Percentiles rank a stretch among this genome's conserved stretches.
These are phyloP conservation scores for Venturiaceae sp. DNA, from an alignment of 2,329 filamentous ascomycete genomes.

Conservation along the genomic window DNA sequence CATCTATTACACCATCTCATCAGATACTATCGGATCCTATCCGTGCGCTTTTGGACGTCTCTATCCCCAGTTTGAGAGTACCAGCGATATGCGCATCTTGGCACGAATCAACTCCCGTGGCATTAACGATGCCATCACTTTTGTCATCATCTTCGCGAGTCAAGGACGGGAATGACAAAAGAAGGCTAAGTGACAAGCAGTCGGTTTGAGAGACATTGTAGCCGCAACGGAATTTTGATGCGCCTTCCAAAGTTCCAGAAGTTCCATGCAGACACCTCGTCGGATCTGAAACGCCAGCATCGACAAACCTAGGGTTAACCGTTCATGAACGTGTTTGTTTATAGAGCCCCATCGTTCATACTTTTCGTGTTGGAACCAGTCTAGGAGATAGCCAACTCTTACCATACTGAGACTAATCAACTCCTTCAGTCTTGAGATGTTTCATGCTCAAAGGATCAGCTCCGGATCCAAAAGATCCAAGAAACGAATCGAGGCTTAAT, in stretches of 20 bases:
- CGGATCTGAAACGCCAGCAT: neutral
- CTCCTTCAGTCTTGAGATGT: neutral
- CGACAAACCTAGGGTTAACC: too few species aligned
- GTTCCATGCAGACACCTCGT: neutral
- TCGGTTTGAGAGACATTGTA: neutral
- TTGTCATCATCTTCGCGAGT: too few species aligned
- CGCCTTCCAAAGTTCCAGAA: neutral
- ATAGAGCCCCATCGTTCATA: neutral
- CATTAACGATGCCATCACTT: neutral
- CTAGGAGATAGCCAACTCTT: neutral
- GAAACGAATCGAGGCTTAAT: neutral
- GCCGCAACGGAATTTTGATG: neutral
- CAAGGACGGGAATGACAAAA: neutral
- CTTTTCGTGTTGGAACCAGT: too few species aligned
- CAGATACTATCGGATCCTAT: too few species aligned
- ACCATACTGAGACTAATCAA: neutral
- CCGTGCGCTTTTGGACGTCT: neutral
- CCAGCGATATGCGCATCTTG: too few species aligned
- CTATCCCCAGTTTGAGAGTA: neutral
- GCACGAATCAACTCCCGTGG: too few species aligned
- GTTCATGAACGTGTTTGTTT: neutral
- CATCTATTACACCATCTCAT: too few species aligned
- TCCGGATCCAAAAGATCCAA: neutral
- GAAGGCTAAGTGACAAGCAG: neutral
- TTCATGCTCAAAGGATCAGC: neutral